A percentile compares a stretch with the other conserved stretches of the same genome.
Conservation (phyloP, 2,329 filamentous ascomycete genomes). For the Phaeosphaeria sp. region DNA sequence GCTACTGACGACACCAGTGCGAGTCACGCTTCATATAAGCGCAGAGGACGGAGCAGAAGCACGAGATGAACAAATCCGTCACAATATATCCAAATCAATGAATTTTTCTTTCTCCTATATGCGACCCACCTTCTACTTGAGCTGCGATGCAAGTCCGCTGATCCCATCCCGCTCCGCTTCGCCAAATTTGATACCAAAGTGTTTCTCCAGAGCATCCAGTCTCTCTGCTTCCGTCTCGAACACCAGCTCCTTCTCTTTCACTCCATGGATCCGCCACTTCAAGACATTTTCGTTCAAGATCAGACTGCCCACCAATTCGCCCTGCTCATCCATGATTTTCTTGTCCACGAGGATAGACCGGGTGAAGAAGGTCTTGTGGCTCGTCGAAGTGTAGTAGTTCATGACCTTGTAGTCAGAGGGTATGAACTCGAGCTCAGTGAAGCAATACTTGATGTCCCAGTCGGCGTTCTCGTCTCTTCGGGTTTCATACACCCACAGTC, state of each 20-base stretch:
- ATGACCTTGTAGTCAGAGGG: conserved; percentile 41
- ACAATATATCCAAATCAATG: conserved; percentile 21
- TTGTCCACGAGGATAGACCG: conserved; percentile 53
- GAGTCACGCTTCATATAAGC: conserved; percentile 48
- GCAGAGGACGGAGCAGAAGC: conserved; percentile 7
- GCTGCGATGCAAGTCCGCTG: conserved; percentile 40
- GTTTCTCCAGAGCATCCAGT: conserved; percentile 51
- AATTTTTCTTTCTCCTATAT: conserved; percentile 7
- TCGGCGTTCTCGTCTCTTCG: conserved; percentile 47
- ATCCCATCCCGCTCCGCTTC: conserved; percentile 50
- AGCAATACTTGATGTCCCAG: conserved; percentile 70
- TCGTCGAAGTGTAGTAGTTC: conserved; percentile 46
- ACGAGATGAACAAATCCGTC: conserved; percentile 11
- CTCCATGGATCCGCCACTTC: conserved; percentile 54
- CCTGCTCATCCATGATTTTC: conserved; percentile 54
- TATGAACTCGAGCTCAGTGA: conserved; percentile 56
- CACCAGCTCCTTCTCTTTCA: conserved; percentile 49
- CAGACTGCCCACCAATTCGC: conserved; percentile 47
- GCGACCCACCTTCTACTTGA: conserved; percentile 29
- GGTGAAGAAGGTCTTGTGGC: conserved; percentile 41
- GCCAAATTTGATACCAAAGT: conserved; percentile 53
- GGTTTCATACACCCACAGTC: conserved; percentile 55
- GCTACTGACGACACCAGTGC: conserved; percentile 44
- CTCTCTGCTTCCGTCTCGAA: conserved; percentile 54
- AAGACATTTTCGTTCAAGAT: conserved; percentile 54